Evolutionary conservation across 768 basidiomycete species (phyloP).

Genomic region (Tylopilus plumbeoviolaceoides): DNA sequence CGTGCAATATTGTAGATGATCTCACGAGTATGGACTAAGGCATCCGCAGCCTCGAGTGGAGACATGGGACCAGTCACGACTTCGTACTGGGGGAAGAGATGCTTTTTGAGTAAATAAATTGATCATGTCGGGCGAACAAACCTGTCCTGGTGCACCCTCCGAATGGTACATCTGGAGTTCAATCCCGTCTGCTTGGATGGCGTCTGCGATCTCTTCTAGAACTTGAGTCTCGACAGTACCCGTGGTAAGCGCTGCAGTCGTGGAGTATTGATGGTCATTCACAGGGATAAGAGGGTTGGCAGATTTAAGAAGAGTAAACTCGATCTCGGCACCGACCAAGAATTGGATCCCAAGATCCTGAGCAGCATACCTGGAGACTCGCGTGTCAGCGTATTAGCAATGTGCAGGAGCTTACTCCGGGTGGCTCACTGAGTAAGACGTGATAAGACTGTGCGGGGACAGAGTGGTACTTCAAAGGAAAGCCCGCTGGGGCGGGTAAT

Average conservation of each 20-base stretch:
- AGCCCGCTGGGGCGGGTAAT: conserved; percentile 27
- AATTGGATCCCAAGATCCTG: too few species aligned
- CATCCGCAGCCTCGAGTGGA: conserved; percentile 65
- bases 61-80: too few species aligned
- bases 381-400: too few species aligned
- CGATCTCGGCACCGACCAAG: too few species aligned
- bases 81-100: conserved; percentile 44
- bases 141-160: conserved; percentile 70
- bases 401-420: too few species aligned
- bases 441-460: conserved; percentile 66
- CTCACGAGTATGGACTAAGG: conserved; percentile 62
- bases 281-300: conserved; percentile 43
- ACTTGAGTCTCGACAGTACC: conserved; percentile 49
- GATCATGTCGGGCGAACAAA: conserved; percentile 15
- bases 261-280: conserved; percentile 46
- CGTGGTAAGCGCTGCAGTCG: conserved; percentile 33
- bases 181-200: conserved; percentile 45
- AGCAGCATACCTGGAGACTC: too few species aligned
- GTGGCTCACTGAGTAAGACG: too few species aligned
- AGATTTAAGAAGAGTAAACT: conserved; percentile 61
- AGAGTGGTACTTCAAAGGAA: conserved; percentile 46
- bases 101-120: not conserved
- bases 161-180: conserved; percentile 66
- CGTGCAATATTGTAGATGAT: conserved; percentile 62
- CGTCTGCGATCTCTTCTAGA: conserved; percentile 57